Evolutionary conservation across 495 filamentous ascomycete genomes (phyloP), one percentile per base, ranked within the genome.

Genomic region (Podospora conica): DNA sequence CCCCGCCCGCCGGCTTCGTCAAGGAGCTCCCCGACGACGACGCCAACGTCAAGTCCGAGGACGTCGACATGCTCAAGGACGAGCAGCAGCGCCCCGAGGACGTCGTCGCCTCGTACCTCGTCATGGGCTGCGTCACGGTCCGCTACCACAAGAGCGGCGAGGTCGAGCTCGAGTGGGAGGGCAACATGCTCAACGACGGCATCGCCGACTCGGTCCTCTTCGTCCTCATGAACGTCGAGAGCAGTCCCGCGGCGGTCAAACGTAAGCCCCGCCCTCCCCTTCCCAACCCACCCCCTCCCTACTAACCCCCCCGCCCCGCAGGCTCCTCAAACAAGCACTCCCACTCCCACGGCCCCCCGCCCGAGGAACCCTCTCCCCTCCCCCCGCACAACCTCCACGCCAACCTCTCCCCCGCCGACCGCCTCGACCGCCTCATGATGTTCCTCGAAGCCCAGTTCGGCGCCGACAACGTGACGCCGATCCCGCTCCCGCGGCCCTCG

Each of bases 371-470:
- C 6, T 65, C 76, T 21, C 69, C 79, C 12, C 70, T 82, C 15
- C 81, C 83, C 2, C 66, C 73, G 53, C 80, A 80, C 31, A 92
- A 96, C 68, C 90, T 86, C 0, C 91, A 95, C 76, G 83, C 88
- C 18, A 82, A 88, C 56, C 74, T 90, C 54, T 81, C 81, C n/a
- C 82, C 91, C 0, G 80, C 86, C 25, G 91, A 95, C 68, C 88
- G 91, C 27, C 83, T 98, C 55, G 81, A 86, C 25, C 89, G 94
- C 29, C 86, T 98, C 28, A 89, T 92, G 77, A 90, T 97, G 86
- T 96, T 98, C 82, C 89, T 98, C 24, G 96, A 98, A 79, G 90
- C 93, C 3, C 95, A 98, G 74, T 98, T 98, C 71, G 96, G 95
- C 54, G 81, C 84, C 21, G 84, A 91, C 58, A 87, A 91, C 68